Evolutionary conservation across 2,329 filamentous ascomycete genomes (phyloP).

Genomic region (Apiospora pterosperma): DNA sequence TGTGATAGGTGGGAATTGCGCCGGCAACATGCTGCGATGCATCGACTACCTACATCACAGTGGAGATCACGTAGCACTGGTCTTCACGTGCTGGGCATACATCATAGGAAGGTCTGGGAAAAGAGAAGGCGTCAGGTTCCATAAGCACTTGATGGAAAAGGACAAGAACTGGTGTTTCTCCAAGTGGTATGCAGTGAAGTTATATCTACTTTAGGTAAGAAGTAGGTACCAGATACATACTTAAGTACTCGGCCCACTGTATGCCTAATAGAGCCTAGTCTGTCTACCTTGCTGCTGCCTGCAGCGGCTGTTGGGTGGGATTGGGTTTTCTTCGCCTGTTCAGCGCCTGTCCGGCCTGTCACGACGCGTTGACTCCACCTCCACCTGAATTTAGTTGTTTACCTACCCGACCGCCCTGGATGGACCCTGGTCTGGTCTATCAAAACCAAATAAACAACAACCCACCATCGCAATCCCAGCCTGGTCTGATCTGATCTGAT

Average conservation of each 20-base stretch:
- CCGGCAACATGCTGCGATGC: background rate
- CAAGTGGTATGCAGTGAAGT: no score
- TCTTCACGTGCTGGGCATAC: no score
- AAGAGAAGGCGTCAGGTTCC: no score
- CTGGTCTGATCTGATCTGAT: background rate
- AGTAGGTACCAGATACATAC: no score
- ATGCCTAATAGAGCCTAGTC: no score
- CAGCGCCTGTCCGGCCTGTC: background rate
- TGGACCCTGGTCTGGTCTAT: slow-evolving; percentile 1
- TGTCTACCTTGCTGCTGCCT: no score
- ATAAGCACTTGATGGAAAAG: no score
- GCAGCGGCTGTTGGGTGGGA: background rate
- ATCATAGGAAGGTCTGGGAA: no score
- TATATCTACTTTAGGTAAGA: no score
- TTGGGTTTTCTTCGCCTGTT: background rate
- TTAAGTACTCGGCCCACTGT: no score
- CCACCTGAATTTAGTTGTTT: background rate
- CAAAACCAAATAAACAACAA: background rate
- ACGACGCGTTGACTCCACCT: slow-evolving; percentile 1
- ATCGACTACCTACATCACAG: background rate
- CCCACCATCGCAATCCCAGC: background rate
- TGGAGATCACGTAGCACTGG: background rate
- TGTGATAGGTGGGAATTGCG: background rate
- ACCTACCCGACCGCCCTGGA: background rate
- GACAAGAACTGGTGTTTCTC: no score